Evolutionary conservation across 306 rosid genomes (phyloP).

Genomic region (Corylus heterophylla): DNA sequence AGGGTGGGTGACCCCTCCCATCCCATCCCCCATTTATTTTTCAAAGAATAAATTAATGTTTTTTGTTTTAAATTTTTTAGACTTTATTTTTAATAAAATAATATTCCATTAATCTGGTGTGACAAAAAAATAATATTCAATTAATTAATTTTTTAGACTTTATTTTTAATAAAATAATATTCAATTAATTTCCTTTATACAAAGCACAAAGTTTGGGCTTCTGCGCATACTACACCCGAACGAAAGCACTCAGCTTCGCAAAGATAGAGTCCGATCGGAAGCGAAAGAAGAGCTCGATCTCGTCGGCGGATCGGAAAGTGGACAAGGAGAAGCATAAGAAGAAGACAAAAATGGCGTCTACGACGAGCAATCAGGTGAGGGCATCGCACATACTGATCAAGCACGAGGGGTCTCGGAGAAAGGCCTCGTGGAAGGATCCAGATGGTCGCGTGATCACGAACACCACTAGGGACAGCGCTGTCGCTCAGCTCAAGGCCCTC

Average conservation of each 20-base stretch:
- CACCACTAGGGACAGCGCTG: constrained; percentile 75
- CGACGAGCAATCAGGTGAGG: constrained; percentile 59
- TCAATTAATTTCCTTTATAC: not conserved
- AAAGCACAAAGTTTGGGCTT: not conserved
- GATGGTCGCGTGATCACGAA: constrained; percentile 71
- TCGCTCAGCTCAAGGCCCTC: constrained; percentile 60
- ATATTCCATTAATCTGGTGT: no score
- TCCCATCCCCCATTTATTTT: no score
- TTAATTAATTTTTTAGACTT: no score
- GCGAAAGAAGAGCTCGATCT: constrained; percentile 63
- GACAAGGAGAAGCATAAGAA: constrained; percentile 52
- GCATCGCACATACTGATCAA: constrained; percentile 95
- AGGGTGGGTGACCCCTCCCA: no score
- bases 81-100: no score
- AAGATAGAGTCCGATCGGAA: constrained; percentile 85
- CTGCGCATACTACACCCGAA: not conserved
- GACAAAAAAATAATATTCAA: no score
- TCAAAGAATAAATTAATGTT: no score
- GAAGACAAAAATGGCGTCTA: constrained; percentile 63
- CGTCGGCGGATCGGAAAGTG: constrained; percentile 48
- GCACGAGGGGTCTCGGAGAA: constrained; percentile 88
- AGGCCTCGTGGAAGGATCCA: constrained; percentile 98
- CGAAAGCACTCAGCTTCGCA: constrained; percentile 11
- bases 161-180: no score
- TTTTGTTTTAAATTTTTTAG: no score